Percentiles rank a stretch among this genome's conserved stretches.
Conservation (phyloP, 2,329 filamentous ascomycete species). For the Colletotrichum agaves region DNA sequence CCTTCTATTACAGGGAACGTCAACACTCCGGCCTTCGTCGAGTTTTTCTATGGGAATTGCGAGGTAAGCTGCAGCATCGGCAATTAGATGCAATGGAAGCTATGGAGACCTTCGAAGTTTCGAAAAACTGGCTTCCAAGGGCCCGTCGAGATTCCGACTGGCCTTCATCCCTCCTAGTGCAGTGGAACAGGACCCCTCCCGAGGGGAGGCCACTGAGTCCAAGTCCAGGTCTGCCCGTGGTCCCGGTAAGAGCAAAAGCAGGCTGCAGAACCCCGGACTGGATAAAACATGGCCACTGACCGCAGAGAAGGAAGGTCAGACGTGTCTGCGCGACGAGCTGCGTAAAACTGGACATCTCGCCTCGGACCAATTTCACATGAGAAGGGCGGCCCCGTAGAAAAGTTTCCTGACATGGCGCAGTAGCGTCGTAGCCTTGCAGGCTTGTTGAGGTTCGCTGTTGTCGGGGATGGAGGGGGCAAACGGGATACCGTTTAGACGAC, state of each 20-base stretch:
- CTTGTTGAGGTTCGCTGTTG: background rate
- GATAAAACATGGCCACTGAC: no score
- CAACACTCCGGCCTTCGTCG: background rate
- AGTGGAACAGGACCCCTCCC: conserved; percentile 5
- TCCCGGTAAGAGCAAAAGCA: background rate
- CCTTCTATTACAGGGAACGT: conserved; percentile 6
- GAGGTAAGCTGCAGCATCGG: conserved; percentile 20
- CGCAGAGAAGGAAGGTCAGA: background rate
- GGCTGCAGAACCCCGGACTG: background rate
- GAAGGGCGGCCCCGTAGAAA: no score
- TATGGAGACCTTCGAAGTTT: conserved; percentile 28
- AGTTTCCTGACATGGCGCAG: no score
- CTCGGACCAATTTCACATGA: background rate
- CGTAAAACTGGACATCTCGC: no score
- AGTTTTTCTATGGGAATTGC: conserved; percentile 8
- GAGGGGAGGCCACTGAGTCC: no score
- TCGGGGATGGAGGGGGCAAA: background rate
- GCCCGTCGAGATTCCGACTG: conserved; percentile 1
- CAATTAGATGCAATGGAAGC: conserved; percentile 35
- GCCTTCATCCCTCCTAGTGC: background rate
- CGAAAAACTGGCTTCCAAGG: background rate
- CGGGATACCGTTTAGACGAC: no score
- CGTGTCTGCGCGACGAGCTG: no score
- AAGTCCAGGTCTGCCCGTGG: background rate
- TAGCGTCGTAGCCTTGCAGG: conserved; percentile 6